phyloP scores from a whole-genome alignment of 2,329 filamentous ascomycete species.

The Ophiostoma tasmaniense region DNA sequence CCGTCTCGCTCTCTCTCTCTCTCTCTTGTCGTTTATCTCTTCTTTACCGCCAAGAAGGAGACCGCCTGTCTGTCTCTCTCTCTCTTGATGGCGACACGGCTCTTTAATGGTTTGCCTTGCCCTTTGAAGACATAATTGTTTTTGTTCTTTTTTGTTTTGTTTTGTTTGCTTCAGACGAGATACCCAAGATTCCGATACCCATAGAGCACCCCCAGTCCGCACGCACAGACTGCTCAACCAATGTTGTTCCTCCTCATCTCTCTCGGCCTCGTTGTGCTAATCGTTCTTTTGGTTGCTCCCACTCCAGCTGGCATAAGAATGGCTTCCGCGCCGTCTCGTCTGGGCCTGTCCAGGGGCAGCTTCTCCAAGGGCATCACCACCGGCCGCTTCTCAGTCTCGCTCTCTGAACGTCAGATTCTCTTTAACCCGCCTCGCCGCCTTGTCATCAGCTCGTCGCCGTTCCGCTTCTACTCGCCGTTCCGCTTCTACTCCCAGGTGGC shows the following conservation, averaged over 20 bases:
- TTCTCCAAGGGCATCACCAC: conserved; percentile 20
- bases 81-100: conserved; percentile 16
- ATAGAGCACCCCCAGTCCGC: not conserved
- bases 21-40: not conserved
- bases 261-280: conserved; percentile 17
- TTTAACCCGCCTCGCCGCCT: conserved; percentile 16
- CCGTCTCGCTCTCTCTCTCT: not conserved
- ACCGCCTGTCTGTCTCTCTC: not conserved
- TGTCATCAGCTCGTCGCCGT: conserved; percentile 15
- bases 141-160: too few relatives aligned
- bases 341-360: conserved; percentile 21
- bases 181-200: not conserved
- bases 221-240: not conserved
- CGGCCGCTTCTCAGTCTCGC: conserved; percentile 17
- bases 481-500: conserved; percentile 35
- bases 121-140: not conserved
- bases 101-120: conserved; percentile 16
- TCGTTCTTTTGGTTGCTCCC: conserved; percentile 15
- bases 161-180: not conserved
- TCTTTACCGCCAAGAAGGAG: conserved; percentile 7
- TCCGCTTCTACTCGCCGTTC: conserved; percentile 31
- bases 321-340: conserved; percentile 20
- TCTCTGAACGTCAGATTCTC: conserved; percentile 21
- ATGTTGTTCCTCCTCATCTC: conserved; percentile 16
- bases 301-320: conserved; percentile 17